A percentile compares a stretch with the other conserved stretches of the same genome.
Conservation (phyloP, 805 yeast species). For the Scheffersomyces stipitis region DNA sequence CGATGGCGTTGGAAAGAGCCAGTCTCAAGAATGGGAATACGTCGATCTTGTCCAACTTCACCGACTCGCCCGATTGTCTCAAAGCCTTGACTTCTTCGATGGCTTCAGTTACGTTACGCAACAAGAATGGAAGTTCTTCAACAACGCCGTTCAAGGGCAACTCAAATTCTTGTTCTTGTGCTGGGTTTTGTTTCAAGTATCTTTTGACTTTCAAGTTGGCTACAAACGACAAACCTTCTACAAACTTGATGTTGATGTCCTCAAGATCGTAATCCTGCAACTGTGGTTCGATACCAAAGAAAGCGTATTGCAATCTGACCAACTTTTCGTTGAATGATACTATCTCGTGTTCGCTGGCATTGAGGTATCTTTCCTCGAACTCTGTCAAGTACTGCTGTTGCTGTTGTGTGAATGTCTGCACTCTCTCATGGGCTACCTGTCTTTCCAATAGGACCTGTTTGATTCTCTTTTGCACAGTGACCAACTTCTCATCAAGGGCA, state of each 20-base stretch:
- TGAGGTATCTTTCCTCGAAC: constrained; percentile 59
- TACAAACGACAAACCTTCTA: constrained; percentile 66
- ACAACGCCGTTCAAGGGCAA: constrained; percentile 39
- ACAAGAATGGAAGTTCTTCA: constrained; percentile 44
- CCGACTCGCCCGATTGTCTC: constrained; percentile 38
- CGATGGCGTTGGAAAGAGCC: constrained; percentile 23
- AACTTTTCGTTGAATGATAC: constrained; percentile 59
- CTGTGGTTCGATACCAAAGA: constrained; percentile 81
- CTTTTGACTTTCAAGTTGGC: constrained; percentile 64
- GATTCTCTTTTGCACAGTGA: constrained; percentile 51
- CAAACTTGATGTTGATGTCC: constrained; percentile 48
- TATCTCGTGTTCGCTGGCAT: constrained; percentile 51
- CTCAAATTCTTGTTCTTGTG: constrained; percentile 13
- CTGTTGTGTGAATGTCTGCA: constrained; percentile 45
- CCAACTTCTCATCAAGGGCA: constrained; percentile 39
- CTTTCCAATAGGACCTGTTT: constrained; percentile 88
- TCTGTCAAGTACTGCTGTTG: constrained; percentile 52
- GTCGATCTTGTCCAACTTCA: constrained; percentile 36
- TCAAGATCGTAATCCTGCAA: constrained; percentile 57
- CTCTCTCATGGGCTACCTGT: constrained; percentile 65
- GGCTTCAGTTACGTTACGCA: constrained; percentile 36
- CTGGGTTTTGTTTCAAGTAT: constrained; percentile 25
- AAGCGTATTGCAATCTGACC: constrained; percentile 75
- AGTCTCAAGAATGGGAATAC: constrained; percentile 37
- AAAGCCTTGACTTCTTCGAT: constrained; percentile 48